Evolutionary conservation across 768 basidiomycete genomes (phyloP).

Genomic region (Pulveroboletus sp.): DNA sequence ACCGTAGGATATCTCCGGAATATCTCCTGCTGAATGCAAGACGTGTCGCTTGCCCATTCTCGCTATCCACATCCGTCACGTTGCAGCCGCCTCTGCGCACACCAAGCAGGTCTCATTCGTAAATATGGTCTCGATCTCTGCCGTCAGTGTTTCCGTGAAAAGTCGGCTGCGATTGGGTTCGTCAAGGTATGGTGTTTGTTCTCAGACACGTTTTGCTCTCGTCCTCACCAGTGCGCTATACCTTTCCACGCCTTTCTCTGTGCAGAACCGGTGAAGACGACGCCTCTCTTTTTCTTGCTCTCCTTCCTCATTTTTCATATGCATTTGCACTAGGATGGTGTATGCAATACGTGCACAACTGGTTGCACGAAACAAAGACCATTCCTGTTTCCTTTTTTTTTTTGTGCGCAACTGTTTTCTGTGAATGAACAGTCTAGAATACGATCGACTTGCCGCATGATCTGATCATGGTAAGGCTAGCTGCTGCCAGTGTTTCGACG

Average conservation of each 20-base stretch:
- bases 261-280: not conserved
- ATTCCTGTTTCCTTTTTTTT: not conserved
- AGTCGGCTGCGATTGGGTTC: conserved; percentile 90
- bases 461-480: no score
- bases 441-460: no score
- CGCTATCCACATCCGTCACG: no score
- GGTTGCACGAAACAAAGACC: conserved; percentile 18
- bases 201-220: not conserved
- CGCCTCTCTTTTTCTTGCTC: no score
- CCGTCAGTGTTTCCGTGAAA: conserved; percentile 98
- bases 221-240: not conserved
- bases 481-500: no score
- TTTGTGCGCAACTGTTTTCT: not conserved
- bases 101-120: conserved; percentile 96
- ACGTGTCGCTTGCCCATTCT: not conserved
- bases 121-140: conserved; percentile 97
- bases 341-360: not conserved
- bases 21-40: not conserved
- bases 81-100: conserved; percentile 86
- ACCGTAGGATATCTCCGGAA: not conserved
- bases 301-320: not conserved
- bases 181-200: conserved; percentile 60
- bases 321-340: not conserved
- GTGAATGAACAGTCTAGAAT: no score
- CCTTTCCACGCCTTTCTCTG: no score